Percentiles rank a stretch among this genome's conserved stretches.
phyloP scores from a whole-genome alignment of 2,329 filamentous ascomycete genomes.

The Dothistroma pini region DNA sequence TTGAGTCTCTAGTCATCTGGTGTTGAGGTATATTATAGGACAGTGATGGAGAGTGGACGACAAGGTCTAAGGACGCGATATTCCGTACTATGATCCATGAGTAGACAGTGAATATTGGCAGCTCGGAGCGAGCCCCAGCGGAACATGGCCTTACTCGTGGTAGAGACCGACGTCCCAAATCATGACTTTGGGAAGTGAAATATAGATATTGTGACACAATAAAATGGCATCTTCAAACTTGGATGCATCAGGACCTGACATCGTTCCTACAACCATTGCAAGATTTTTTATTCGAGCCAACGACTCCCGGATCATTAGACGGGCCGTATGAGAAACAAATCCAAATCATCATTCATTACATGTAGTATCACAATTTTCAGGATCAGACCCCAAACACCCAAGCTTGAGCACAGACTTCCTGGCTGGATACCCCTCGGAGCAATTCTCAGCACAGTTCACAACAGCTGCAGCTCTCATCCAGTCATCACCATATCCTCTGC shows the following conservation, averaged over 20 bases:
- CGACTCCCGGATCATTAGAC: too few relatives aligned
- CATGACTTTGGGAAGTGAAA: too few relatives aligned
- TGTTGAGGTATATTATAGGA: background rate
- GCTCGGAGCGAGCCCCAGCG: background rate
- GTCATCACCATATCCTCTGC: constrained; percentile 6
- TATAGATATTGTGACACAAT: too few relatives aligned
- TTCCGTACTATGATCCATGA: background rate
- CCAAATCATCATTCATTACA: background rate
- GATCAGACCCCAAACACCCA: background rate
- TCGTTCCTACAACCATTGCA: too few relatives aligned
- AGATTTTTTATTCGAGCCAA: too few relatives aligned
- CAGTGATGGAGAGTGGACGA: background rate
- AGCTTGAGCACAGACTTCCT: background rate
- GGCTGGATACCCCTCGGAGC: background rate
- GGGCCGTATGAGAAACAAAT: too few relatives aligned
- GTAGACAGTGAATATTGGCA: background rate
- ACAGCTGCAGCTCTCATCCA: constrained; percentile 19
- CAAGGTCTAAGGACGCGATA: background rate
- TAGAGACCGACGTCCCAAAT: too few relatives aligned
- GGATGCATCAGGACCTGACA: too few relatives aligned
- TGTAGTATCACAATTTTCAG: background rate
- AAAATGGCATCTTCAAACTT: too few relatives aligned
- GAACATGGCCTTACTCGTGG: too few relatives aligned
- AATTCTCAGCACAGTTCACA: constrained; percentile 4
- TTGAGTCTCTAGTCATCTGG: background rate